Evolutionary conservation across 305 asterid species (phyloP), one percentile per base, ranked within the genome.

Genomic region (Rubia peregrina): DNA sequence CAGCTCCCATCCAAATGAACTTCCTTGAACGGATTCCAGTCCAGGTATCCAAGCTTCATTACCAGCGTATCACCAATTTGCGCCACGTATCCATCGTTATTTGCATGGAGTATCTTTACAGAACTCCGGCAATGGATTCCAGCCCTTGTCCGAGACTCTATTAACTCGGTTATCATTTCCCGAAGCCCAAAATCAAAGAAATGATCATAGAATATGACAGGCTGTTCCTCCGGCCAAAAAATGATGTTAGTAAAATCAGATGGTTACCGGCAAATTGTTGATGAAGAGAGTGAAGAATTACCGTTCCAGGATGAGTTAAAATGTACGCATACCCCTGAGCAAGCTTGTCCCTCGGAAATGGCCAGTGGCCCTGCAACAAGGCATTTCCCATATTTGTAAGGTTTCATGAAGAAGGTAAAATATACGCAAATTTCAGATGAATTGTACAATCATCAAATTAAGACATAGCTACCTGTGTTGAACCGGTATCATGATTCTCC

Each of bases 401-500:
- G 26, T 40, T 60, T 41, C 62, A 57, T 53, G 69, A 43, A 44
- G 26, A 61, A 36, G 43, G 12, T 36, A 41, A 36, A 62, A 19
- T n/a, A 17, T 10, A 36, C 61, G 22, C 19, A 22, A 40, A 17
- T 10, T 38, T 64, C 46, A 14, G 16, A 36, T 36, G 67, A 51
- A 51, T 19, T 13, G 10, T 33, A 5, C 16, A 38, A 38, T 36
- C 67, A 33, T 33, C 38, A 4, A 33, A 33, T n/a, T n/a, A n/a
- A n/a, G n/a, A n/a, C n/a, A n/a, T n/a, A 19, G 63, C 43, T 44
- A 83, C 90, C 90, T 85, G 90, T 22, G 90, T 85, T 5, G 90
- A 85, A 63, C 90, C 90, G 61, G 90, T 85, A 79, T 85, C 90
- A 69, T 83, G 90, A 78, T 85, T 85, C 81, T 85, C 90, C 76